These are phyloP conservation scores for Nadsonia commutata DNA, from an alignment of 1,139 yeast genomes.

Conservation along the genomic window DNA sequence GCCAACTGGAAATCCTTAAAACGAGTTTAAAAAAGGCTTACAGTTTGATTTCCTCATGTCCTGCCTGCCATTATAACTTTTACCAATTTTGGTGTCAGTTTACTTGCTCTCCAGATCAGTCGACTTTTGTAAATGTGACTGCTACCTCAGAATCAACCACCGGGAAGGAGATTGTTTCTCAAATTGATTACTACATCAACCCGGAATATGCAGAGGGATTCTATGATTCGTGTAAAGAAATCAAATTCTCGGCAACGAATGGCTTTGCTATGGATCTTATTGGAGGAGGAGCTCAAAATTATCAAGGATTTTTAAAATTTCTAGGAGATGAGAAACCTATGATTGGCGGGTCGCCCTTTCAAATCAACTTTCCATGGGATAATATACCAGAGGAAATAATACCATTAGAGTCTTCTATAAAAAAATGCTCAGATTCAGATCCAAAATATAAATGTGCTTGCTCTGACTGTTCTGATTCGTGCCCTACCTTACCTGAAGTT, in stretches of 20 bases:
- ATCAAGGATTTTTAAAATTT: slow-evolving; percentile 61
- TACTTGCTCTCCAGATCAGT: slow-evolving; percentile 81
- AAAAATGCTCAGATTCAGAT: slow-evolving; percentile 47
- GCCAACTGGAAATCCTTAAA: slow-evolving; percentile 28
- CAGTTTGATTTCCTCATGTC: slow-evolving; percentile 76
- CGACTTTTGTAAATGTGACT: slow-evolving; percentile 56
- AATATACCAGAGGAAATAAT: slow-evolving; percentile 19
- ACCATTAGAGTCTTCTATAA: slow-evolving; percentile 25
- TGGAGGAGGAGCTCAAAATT: slow-evolving; percentile 87
- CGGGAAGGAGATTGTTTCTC: slow-evolving; percentile 51
- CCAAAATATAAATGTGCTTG: slow-evolving; percentile 64
- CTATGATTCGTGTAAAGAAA: slow-evolving; percentile 74
- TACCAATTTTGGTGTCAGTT: slow-evolving; percentile 75
- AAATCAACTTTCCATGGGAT: slow-evolving; percentile 60
- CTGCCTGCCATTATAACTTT: slow-evolving; percentile 84
- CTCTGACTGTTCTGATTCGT: slow-evolving; percentile 69
- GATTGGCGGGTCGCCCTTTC: slow-evolving; percentile 92
- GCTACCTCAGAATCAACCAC: slow-evolving; percentile 39
- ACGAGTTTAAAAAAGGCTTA: slow-evolving; percentile 59
- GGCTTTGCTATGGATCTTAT: slow-evolving; percentile 94
- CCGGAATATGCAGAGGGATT: slow-evolving; percentile 46
- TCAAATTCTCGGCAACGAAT: slow-evolving; percentile 87
- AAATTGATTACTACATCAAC: slow-evolving; percentile 49
- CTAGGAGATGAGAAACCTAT: slow-evolving; percentile 89
- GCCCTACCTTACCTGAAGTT: slow-evolving; percentile 50